phyloP scores from a whole-genome alignment of 225 moss, liverwort and hornwort genomes.

The Pseudisothecium myosuroides region DNA sequence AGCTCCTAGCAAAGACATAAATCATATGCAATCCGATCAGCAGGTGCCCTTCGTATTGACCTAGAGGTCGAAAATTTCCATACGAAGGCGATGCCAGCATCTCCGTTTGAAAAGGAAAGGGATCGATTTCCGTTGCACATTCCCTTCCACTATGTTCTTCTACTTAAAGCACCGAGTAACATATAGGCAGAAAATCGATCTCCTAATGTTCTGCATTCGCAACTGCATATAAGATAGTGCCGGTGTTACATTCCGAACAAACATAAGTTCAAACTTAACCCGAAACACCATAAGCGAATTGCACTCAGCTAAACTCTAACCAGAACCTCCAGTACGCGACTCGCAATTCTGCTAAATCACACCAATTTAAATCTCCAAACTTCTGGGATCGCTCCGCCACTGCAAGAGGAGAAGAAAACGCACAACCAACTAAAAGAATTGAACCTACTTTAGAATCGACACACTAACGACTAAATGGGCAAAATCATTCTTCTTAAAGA shows the following conservation, averaged over 20 bases:
- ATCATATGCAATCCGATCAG: not conserved
- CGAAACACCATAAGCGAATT: too few relatives aligned
- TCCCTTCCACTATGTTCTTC: not conserved
- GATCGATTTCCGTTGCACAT: not conserved
- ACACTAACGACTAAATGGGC: too few relatives aligned
- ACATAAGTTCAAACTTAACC: too few relatives aligned
- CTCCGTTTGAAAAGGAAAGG: not conserved
- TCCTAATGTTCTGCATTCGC: not conserved
- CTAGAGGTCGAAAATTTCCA: not conserved
- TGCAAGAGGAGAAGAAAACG: not conserved
- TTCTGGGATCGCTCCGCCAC: not conserved
- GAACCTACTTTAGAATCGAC: not conserved
- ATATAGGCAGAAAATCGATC: not conserved
- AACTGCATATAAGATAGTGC: not conserved
- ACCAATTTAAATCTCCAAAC: not conserved
- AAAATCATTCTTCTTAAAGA: not conserved
- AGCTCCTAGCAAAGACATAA: not conserved
- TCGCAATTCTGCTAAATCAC: too few relatives aligned
- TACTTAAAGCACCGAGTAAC: not conserved
- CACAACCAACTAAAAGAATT: too few relatives aligned
- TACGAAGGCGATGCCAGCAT: not conserved
- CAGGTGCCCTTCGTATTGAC: not conserved
- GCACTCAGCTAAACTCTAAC: not conserved
- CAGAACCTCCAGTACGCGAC: not conserved
- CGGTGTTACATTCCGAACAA: not conserved